Conservation (phyloP, 225 moss, liverwort and hornwort species). For the Antitrichia curtipendula region DNA sequence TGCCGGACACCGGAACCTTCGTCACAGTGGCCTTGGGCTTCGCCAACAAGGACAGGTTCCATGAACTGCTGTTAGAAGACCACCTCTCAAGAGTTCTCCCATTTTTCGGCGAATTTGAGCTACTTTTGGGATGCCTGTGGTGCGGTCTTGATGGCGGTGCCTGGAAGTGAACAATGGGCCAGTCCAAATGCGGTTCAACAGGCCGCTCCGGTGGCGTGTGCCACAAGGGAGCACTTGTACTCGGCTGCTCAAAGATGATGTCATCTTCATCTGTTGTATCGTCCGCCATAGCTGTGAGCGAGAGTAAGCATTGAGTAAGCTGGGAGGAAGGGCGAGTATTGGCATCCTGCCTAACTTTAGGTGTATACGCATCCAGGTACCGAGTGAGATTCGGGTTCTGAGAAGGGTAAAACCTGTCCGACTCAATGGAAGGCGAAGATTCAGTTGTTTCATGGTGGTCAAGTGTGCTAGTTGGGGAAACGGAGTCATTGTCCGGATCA, state of each 20-base stretch:
- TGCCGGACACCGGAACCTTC: slow-evolving; percentile 3
- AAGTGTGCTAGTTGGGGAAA: slow-evolving; percentile 40
- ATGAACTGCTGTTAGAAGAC: slow-evolving; percentile 52
- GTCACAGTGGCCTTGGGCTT: slow-evolving; percentile 25
- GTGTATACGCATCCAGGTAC: neutral
- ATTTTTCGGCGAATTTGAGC: slow-evolving; percentile 5
- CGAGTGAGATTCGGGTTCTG: slow-evolving; percentile 1
- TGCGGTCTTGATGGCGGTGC: neutral
- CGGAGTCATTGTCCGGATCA: slow-evolving; percentile 21
- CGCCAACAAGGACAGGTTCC: slow-evolving; percentile 39
- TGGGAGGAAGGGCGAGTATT: slow-evolving; percentile 33
- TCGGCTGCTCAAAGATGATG: slow-evolving; percentile 47
- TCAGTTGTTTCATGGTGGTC: slow-evolving; percentile 21
- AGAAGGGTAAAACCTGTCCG: slow-evolving; percentile 8
- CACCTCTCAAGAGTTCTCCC: slow-evolving; percentile 33
- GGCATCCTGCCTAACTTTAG: neutral
- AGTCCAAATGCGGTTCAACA: slow-evolving; percentile 14
- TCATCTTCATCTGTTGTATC: slow-evolving; percentile 52
- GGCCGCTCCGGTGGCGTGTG: slow-evolving; percentile 7
- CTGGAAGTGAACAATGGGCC: slow-evolving; percentile 36
- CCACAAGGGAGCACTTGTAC: slow-evolving; percentile 24
- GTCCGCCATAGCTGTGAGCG: slow-evolving; percentile 49
- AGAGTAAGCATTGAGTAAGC: slow-evolving; percentile 46
- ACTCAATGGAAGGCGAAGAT: slow-evolving; percentile 27
- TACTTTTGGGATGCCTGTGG: slow-evolving; percentile 1